Base-by-base conservation (phyloP, 1,139 yeast genomes). In the Taphrina betulina region DNA sequence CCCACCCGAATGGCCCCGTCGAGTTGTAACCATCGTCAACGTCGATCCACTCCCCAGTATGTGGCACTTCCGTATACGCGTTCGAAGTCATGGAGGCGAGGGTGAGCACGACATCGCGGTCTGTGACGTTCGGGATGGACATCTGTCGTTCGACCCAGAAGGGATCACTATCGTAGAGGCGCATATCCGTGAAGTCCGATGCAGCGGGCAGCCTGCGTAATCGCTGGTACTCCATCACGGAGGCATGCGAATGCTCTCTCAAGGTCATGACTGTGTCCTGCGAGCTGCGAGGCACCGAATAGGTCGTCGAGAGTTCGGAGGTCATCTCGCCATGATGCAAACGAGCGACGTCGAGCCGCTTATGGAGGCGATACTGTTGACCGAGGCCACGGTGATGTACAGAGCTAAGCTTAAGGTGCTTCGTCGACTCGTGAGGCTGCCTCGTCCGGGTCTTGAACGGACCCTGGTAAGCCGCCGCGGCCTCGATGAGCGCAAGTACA, bases 11-110 rank as follows among this genome's bases (percentile, higher is more conserved):
- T 2, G 72, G 72, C 17, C 48, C 52, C 14, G 57, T 53, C 14
- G 63, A 67, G 58, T 71, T 69, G 85, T 86, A 85, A 0, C 79
- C 78, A 20, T 74, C 77, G 0, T 82, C 82, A 3, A 90, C 82
- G 64, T 90, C 95, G 43, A 84, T 73, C 98, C 98, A 92, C 67
- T 88, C 95, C 57, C 90, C 95, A 35, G 81, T 78, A 36, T 74
- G 70, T 1, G 97, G 96, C 35, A 80, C 72, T 51, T 78, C 77
- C 1, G 88, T 95, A 66, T 92, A 92, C 1, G 98, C 97, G 69
- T 92, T 86, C 1, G 95, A 85, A 0, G 96, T 81, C 79, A 92
- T 85, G 57, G 84, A 72, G 0, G 97, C 98, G 44, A 92, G 71
- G 1, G 85, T 73, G 3, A 90, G 74, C 3, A 92, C 68, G 0